Evolutionary conservation across 2,329 filamentous ascomycete genomes (phyloP).

Genomic region (Fusarium scirpi): DNA sequence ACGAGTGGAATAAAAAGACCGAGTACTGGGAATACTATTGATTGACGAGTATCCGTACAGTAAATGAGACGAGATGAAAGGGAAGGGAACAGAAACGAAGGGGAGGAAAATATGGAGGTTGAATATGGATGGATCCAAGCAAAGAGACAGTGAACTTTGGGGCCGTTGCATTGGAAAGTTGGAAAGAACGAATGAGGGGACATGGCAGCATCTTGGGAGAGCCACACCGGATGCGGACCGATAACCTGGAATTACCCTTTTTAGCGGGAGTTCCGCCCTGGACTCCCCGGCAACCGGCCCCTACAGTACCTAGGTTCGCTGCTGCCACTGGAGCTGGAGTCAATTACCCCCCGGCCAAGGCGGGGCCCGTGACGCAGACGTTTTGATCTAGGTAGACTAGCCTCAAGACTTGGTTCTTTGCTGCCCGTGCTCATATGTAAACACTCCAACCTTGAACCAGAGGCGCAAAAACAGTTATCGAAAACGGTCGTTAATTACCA

Average conservation of each 20-base stretch:
- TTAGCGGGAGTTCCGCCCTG: conserved; percentile 41
- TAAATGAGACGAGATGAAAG: conserved; percentile 19
- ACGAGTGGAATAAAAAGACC: conserved; percentile 30
- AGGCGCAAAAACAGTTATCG: background rate
- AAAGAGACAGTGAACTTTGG: conserved; percentile 7
- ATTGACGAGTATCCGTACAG: conserved; percentile 13
- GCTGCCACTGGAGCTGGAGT: background rate
- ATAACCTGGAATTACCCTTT: conserved; percentile 37
- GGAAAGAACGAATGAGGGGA: conserved; percentile 39
- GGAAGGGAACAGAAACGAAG: background rate
- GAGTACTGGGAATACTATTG: conserved; percentile 23
- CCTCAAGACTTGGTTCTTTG: background rate
- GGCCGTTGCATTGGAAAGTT: conserved; percentile 25
- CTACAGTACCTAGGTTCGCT: background rate
- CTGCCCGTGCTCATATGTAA: background rate
- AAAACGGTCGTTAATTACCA: background rate
- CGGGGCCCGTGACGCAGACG: conserved; percentile 36
- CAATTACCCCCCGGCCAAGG: conserved; percentile 12
- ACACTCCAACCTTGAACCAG: background rate
- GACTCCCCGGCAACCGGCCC: conserved; percentile 37
- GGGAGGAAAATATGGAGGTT: conserved; percentile 23
- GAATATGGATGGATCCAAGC: background rate
- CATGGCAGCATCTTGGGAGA: conserved; percentile 10
- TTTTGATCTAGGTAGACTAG: conserved; percentile 14
- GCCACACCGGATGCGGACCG: conserved; percentile 44